Conservation (phyloP, 2,329 filamentous ascomycete species). For the Xylaria multiplex region DNA sequence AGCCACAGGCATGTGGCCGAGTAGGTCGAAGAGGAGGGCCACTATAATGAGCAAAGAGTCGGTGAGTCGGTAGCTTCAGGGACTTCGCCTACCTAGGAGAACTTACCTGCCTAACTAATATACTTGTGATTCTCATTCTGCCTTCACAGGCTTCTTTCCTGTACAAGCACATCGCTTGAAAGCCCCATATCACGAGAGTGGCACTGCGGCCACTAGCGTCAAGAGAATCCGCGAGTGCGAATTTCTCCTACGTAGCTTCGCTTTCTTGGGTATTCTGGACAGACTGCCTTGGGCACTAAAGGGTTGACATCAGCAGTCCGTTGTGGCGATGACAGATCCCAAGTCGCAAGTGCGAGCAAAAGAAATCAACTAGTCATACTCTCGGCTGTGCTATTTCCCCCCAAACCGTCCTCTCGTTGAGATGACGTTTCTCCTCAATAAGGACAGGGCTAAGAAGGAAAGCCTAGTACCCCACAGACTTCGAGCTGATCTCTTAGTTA, state of each 20-base stretch:
- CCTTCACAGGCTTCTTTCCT: background rate
- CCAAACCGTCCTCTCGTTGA: background rate
- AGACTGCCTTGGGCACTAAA: constrained; percentile 5
- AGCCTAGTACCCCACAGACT: background rate
- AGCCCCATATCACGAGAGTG: constrained; percentile 13
- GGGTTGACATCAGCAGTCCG: background rate
- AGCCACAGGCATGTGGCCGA: background rate
- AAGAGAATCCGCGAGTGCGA: constrained; percentile 1
- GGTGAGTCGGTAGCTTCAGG: background rate
- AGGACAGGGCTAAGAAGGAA: background rate
- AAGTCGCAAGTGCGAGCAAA: background rate
- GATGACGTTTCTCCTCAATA: constrained; percentile 1
- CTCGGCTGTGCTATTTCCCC: background rate
- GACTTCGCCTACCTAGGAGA: background rate
- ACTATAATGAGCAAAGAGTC: background rate
- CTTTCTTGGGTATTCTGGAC: background rate
- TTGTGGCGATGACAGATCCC: background rate
- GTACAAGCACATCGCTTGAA: background rate
- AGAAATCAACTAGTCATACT: background rate
- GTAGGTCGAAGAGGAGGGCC: background rate
- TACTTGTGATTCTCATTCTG: constrained; percentile 1
- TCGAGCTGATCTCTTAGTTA: background rate
- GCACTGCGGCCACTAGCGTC: background rate
- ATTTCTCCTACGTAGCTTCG: constrained; percentile 17
- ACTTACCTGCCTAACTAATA: constrained; percentile 12